These are phyloP conservation scores for Entomophthora muscae DNA, from an alignment of 371 early-diverging fungal genomes.

Conservation along the genomic window DNA sequence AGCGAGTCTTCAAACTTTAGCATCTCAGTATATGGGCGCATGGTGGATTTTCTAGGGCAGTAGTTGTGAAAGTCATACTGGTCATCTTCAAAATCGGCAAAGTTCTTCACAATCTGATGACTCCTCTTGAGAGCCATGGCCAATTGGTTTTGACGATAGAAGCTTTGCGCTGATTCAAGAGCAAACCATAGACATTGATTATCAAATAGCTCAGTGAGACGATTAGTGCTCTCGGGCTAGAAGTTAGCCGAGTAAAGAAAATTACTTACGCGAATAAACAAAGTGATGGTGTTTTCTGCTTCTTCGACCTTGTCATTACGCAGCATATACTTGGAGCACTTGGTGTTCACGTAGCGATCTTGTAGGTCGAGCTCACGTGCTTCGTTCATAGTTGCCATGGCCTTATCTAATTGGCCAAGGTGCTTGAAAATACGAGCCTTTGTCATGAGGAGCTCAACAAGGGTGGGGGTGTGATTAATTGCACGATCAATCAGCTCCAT, in stretches of 20 bases:
- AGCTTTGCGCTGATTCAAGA: conserved; percentile 52
- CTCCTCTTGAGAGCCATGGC: conserved; percentile 76
- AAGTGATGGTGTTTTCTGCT: conserved; percentile 62
- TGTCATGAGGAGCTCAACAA: conserved; percentile 81
- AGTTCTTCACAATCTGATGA: conserved; percentile 49
- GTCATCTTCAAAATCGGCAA: conserved; percentile 71
- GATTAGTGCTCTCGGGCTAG: conserved; percentile 43
- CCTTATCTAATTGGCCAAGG: conserved; percentile 46
- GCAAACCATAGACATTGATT: conserved; percentile 87
- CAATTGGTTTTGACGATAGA: conserved; percentile 37
- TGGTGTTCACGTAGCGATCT: conserved; percentile 90
- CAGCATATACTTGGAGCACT: conserved; percentile 86
- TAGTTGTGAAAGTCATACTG: conserved; percentile 96
- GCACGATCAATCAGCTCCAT: conserved; percentile 59
- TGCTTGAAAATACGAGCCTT: conserved; percentile 92
- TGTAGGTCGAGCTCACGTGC: conserved; percentile 81
- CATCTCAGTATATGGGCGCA: conserved; percentile 66
- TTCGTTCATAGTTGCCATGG: conserved; percentile 56
- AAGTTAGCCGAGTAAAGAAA: conserved; percentile 50
- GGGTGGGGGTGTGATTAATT: conserved; percentile 64
- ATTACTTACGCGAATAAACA: conserved; percentile 57
- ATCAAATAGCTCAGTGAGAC: conserved; percentile 64
- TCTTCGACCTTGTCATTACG: conserved; percentile 55
- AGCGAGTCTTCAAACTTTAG: conserved; percentile 61
- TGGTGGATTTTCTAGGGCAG: conserved; percentile 72